Evolutionary conservation across 306 rosid species (phyloP).

Genomic region (Biancaea sappan): DNA sequence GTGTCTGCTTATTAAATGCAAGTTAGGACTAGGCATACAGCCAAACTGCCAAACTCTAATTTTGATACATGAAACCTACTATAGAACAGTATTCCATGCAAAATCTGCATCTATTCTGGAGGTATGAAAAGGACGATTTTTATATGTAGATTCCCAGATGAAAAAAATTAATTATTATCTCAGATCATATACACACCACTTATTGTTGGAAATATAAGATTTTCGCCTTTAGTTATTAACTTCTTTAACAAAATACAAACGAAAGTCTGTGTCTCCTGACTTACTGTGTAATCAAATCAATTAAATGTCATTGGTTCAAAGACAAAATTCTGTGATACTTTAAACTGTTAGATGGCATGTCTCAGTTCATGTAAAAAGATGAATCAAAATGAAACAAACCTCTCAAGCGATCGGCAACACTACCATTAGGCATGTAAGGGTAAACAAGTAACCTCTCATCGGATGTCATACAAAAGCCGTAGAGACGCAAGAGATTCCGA

Average conservation of each 20-base stretch:
- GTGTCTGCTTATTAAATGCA: constrained; percentile 50
- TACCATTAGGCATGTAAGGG: constrained; percentile 93
- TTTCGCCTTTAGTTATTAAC: not conserved
- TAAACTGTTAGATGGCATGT: not conserved
- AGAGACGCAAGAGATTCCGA: constrained; percentile 81
- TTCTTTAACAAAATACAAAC: constrained; percentile 1
- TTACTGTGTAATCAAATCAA: not conserved
- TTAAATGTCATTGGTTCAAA: constrained; percentile 20
- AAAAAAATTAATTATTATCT: constrained; percentile 2
- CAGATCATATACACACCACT: not conserved
- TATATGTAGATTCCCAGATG: not conserved
- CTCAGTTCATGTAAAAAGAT: not conserved
- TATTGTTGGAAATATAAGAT: not conserved
- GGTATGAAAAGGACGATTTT: not conserved
- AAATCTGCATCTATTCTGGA: not conserved
- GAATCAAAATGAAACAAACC: constrained; percentile 59
- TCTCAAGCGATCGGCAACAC: constrained; percentile 96
- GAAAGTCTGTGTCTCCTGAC: not conserved
- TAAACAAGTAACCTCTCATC: constrained; percentile 92
- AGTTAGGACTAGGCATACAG: constrained; percentile 16
- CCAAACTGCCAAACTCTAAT: not conserved
- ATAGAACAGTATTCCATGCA: not conserved
- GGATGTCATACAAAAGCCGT: constrained; percentile 87
- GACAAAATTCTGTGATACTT: constrained; percentile 3
- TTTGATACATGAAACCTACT: not conserved